Evolutionary conservation across 345 rosid species (phyloP).

Genomic region (Dimocarpus longan): DNA sequence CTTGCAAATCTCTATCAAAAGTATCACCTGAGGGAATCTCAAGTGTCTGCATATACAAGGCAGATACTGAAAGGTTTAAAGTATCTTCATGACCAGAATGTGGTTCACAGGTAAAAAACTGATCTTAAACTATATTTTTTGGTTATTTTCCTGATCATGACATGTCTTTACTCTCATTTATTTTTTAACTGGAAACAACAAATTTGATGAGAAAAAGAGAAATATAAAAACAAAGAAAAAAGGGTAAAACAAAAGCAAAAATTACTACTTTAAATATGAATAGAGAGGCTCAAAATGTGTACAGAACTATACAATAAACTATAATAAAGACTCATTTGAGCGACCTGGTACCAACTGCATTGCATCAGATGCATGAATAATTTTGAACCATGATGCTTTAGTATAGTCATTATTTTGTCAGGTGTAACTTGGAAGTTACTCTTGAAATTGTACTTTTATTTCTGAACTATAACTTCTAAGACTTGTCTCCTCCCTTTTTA

Average conservation of each 20-base stretch:
- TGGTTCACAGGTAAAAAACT: slow-evolving; percentile 70
- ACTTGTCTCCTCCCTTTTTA: slow-evolving; percentile 19
- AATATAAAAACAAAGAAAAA: neutral
- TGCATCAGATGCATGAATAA: neutral
- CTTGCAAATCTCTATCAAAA: slow-evolving; percentile 61
- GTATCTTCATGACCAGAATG: slow-evolving; percentile 78
- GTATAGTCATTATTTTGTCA: neutral
- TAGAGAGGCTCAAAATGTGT: neutral
- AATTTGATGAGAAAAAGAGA: too few relatives aligned
- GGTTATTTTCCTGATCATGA: neutral
- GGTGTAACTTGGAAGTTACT: slow-evolving; percentile 1
- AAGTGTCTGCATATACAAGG: slow-evolving; percentile 72
- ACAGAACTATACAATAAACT: neutral
- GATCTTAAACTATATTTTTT: neutral
- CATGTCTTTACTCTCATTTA: neutral
- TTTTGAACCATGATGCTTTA: neutral
- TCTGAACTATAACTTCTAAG: neutral
- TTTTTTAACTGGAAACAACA: neutral
- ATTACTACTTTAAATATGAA: neutral
- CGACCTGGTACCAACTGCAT: neutral
- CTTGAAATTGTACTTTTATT: neutral
- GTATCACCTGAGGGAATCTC: slow-evolving; percentile 65
- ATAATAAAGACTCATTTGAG: neutral
- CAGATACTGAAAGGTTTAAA: slow-evolving; percentile 79
- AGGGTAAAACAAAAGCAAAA: neutral